These are phyloP conservation scores for Fusarium equiseti DNA, from an alignment of 2,329 filamentous ascomycete species.

Conservation along the genomic window DNA sequence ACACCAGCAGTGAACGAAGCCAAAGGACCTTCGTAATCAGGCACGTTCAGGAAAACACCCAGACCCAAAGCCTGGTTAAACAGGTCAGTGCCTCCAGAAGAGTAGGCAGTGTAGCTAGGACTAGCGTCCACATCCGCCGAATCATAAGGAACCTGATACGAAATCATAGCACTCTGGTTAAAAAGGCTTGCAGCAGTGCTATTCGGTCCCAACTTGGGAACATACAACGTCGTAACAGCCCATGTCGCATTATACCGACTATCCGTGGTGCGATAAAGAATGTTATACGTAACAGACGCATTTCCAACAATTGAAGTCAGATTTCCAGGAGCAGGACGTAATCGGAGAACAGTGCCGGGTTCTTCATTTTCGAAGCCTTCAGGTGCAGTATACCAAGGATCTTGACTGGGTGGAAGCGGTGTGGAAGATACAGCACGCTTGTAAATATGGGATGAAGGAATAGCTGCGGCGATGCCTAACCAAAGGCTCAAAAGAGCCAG, in stretches of 20 bases:
- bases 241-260: slow-evolving; percentile 42
- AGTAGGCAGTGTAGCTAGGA: slow-evolving; percentile 38
- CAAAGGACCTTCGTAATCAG: slow-evolving; percentile 60
- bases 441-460: slow-evolving; percentile 10
- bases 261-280: slow-evolving; percentile 45
- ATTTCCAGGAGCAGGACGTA: slow-evolving; percentile 43
- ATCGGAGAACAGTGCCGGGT: slow-evolving; percentile 42
- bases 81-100: neutral
- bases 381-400: slow-evolving; percentile 46
- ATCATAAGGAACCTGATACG: slow-evolving; percentile 44
- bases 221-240: slow-evolving; percentile 43
- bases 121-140: slow-evolving; percentile 41
- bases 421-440: slow-evolving; percentile 6
- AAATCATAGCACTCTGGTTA: slow-evolving; percentile 35
- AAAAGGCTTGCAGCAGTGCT: slow-evolving; percentile 27
- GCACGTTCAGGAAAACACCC: slow-evolving; percentile 54
- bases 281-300: slow-evolving; percentile 39
- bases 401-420: slow-evolving; percentile 37
- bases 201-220: slow-evolving; percentile 34
- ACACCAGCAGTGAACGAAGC: slow-evolving; percentile 59
- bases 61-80: slow-evolving; percentile 28
- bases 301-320: slow-evolving; percentile 37
- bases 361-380: slow-evolving; percentile 29
- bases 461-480: slow-evolving; percentile 19
- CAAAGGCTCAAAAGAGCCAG: slow-evolving; percentile 36